A percentile compares a stretch with the other conserved stretches of the same genome.
Evolutionary conservation across 2,329 filamentous ascomycete genomes (phyloP).

Genomic region (Hymenoscyphus albidus): DNA sequence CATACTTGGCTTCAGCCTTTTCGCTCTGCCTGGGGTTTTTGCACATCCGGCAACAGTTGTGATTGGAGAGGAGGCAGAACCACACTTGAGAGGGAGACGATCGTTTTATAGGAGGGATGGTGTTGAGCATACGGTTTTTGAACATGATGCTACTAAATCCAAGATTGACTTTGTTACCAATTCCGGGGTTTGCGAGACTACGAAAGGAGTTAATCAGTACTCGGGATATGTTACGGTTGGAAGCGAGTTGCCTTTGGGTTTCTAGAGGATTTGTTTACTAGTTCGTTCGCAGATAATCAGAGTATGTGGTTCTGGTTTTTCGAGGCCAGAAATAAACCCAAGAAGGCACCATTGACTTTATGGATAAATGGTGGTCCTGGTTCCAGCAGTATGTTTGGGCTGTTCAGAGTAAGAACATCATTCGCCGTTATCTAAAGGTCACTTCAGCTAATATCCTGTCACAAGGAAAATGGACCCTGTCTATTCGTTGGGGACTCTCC

Average conservation of each 20-base stretch:
- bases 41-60: not conserved
- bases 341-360: conserved; percentile 10
- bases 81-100: conserved; percentile 21
- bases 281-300: conserved; percentile 4
- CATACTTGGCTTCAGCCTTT: not conserved
- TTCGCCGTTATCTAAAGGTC: not conserved
- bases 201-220: conserved; percentile 14
- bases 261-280: not conserved
- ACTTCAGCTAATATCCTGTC: not conserved
- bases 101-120: conserved; percentile 34
- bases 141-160: conserved; percentile 41
- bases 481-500: conserved; percentile 37
- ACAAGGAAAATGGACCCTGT: conserved; percentile 41
- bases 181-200: conserved; percentile 27
- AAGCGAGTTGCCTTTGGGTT: not conserved
- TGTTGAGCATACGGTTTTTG: conserved; percentile 41
- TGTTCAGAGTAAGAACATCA: conserved; percentile 9
- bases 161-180: conserved; percentile 41
- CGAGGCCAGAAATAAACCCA: conserved; percentile 13
- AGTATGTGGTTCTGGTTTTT: conserved; percentile 18
- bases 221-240: conserved; percentile 36
- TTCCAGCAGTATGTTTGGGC: conserved; percentile 14
- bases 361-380: conserved; percentile 16
- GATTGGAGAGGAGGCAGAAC: not conserved
- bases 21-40: not conserved